A percentile compares a stretch with the other conserved stretches of the same genome.
Evolutionary conservation across 495 filamentous ascomycete species (phyloP).

Genomic region (Amniculicola lignicola): DNA sequence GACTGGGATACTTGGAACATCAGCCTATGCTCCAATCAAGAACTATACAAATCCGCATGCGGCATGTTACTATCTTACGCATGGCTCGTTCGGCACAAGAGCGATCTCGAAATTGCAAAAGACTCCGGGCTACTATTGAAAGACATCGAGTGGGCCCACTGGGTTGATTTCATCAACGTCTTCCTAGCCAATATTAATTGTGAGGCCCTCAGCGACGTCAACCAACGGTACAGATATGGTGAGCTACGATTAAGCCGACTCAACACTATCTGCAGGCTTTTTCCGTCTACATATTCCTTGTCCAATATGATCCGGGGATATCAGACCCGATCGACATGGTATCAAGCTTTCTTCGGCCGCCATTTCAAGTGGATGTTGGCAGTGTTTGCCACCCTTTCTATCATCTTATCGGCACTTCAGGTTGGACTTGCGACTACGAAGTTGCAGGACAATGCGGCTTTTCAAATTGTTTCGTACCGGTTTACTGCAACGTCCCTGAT

Average conservation of each 20-base stretch:
- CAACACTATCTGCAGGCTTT: slow-evolving; percentile 21
- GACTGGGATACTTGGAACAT: not conserved
- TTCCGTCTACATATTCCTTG: slow-evolving; percentile 1
- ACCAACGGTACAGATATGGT: slow-evolving; percentile 32
- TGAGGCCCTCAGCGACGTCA: slow-evolving; percentile 9
- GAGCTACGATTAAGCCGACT: slow-evolving; percentile 30
- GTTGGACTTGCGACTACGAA: slow-evolving; percentile 10
- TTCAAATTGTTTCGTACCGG: slow-evolving; percentile 8
- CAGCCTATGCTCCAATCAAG: slow-evolving; percentile 5
- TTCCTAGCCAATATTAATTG: slow-evolving; percentile 10
- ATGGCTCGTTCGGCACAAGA: slow-evolving; percentile 17
- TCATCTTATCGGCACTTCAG: slow-evolving; percentile 14
- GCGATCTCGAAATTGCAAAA: slow-evolving; percentile 19
- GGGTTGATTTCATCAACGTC: slow-evolving; percentile 4
- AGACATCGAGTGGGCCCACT: slow-evolving; percentile 9
- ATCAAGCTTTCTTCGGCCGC: slow-evolving; percentile 13
- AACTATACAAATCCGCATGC: slow-evolving; percentile 6
- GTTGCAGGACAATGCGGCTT: slow-evolving; percentile 8
- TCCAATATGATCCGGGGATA: slow-evolving; percentile 6
- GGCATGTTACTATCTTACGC: slow-evolving; percentile 23
- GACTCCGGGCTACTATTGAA: slow-evolving; percentile 4
- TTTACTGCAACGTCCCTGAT: slow-evolving; percentile 2
- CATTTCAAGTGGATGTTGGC: slow-evolving; percentile 18
- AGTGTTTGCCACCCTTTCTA: slow-evolving; percentile 1
- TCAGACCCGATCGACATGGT: slow-evolving; percentile 3